Evolutionary conservation across 495 filamentous ascomycete species (phyloP).

Genomic region (Neurospora hispaniola): DNA sequence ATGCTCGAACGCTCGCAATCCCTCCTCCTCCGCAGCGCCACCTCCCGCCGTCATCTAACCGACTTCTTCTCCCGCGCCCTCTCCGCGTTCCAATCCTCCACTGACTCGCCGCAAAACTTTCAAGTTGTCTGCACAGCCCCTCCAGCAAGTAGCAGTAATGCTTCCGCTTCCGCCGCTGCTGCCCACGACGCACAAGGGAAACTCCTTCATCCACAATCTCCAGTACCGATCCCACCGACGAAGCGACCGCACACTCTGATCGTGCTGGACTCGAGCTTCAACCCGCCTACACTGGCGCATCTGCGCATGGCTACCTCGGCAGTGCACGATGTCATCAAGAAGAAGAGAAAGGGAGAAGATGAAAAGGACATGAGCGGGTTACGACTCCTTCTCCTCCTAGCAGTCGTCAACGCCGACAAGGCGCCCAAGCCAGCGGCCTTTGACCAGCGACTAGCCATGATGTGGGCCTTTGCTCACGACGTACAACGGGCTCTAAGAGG

Average conservation of each 20-base stretch:
- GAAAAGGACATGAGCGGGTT: conserved; percentile 13
- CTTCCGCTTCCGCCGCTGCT: conserved; percentile 8
- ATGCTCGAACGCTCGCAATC: conserved; percentile 13
- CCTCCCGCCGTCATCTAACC: conserved; percentile 13
- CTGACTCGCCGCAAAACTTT: conserved; percentile 32
- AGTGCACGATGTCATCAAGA: conserved; percentile 32
- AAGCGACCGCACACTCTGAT: conserved; percentile 40
- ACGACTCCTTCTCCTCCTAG: conserved; percentile 69
- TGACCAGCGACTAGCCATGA: conserved; percentile 74
- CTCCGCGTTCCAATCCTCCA: conserved; percentile 45
- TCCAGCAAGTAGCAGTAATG: background rate
- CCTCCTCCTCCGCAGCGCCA: conserved; percentile 2
- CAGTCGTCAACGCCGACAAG: conserved; percentile 91
- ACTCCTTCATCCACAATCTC: background rate
- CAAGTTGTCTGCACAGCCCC: conserved; percentile 44
- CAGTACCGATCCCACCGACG: conserved; percentile 13
- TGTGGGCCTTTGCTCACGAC: conserved; percentile 68
- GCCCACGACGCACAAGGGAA: conserved; percentile 11
- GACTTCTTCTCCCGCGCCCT: conserved; percentile 40
- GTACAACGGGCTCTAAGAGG: conserved; percentile 23
- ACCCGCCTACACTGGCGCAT: conserved; percentile 82
- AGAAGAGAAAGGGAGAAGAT: background rate
- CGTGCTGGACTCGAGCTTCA: conserved; percentile 92
- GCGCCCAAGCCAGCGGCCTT: conserved; percentile 72
- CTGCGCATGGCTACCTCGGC: conserved; percentile 62